These are phyloP conservation scores for Phoma sp. DNA, from an alignment of 2,329 filamentous ascomycete genomes.

Conservation along the genomic window DNA sequence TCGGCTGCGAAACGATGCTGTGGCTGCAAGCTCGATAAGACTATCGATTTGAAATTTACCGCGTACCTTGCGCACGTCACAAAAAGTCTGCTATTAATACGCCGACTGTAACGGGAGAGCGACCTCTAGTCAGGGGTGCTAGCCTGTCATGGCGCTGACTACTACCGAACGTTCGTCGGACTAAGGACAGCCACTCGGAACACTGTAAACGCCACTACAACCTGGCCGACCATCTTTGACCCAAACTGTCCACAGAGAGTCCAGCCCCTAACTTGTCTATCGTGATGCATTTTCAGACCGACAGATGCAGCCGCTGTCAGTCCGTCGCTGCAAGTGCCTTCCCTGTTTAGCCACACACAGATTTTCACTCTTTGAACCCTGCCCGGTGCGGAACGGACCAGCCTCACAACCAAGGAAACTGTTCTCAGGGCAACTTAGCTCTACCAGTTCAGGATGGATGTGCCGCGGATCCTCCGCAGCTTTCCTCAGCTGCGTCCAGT, in stretches of 20 bases:
- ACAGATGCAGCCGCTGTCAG: conserved; percentile 7
- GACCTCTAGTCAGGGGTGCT: conserved; percentile 19
- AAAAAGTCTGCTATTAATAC: conserved; percentile 20
- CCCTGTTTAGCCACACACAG: not conserved
- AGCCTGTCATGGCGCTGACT: conserved; percentile 9
- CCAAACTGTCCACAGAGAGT: conserved; percentile 7
- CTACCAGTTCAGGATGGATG: not conserved
- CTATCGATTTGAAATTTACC: conserved; percentile 21
- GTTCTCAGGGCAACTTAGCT: not conserved
- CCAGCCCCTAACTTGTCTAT: conserved; percentile 5
- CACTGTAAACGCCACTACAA: conserved; percentile 12
- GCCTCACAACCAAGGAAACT: conserved; percentile 1
- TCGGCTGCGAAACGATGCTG: conserved; percentile 2
- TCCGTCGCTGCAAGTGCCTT: conserved; percentile 4
- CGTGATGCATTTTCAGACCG: not conserved
- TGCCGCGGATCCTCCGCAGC: conserved; percentile 7
- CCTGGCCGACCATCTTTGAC: conserved; percentile 14
- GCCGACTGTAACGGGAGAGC: conserved; percentile 13
- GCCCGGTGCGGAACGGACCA: not conserved
- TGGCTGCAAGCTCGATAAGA: conserved; percentile 8
- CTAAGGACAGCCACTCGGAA: conserved; percentile 16
- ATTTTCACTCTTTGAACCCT: conserved; percentile 1
- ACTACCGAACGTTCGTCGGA: conserved; percentile 12
- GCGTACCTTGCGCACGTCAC: conserved; percentile 10
- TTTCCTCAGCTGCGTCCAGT: conserved; percentile 1